These are phyloP conservation scores for Silybum marianum DNA, from an alignment of 129 eudicot genomes.

Conservation along the genomic window DNA sequence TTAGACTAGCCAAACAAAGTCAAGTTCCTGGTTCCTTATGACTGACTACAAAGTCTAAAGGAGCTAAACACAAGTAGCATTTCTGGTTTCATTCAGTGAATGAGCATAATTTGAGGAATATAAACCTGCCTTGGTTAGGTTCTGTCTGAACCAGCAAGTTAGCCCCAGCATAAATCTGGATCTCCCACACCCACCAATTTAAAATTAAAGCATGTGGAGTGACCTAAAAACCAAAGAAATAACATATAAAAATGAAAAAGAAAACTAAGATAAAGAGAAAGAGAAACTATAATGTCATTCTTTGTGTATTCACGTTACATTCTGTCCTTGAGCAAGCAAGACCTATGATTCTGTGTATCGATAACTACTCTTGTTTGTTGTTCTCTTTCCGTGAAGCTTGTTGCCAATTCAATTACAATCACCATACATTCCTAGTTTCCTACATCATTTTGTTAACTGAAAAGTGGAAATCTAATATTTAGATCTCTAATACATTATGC, in stretches of 20 bases:
- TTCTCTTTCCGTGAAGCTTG: neutral
- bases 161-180: constrained; percentile 4
- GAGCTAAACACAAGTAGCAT: constrained; percentile 16
- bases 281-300: neutral
- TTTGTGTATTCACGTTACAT: neutral
- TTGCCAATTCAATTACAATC: neutral
- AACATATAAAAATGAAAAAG: neutral
- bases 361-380: neutral
- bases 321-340: neutral
- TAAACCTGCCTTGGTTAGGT: neutral
- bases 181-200: neutral
- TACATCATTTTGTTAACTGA: neutral
- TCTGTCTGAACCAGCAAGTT: constrained; percentile 11
- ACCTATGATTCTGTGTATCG: neutral
- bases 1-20: constrained; percentile 15
- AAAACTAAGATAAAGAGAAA: neutral
- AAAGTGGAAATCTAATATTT: neutral
- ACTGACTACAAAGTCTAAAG: constrained; percentile 16
- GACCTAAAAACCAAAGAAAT: neutral
- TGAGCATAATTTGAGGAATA: neutral
- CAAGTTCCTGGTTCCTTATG: constrained; percentile 18
- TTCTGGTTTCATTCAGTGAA: constrained; percentile 10
- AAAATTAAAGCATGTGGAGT: constrained; percentile 2
- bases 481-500: neutral
- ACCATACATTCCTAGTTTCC: neutral